Evolutionary conservation across 2,329 filamentous ascomycete species (phyloP), one percentile per base, ranked within the genome.

Genomic region (Botrytis tulipae): DNA sequence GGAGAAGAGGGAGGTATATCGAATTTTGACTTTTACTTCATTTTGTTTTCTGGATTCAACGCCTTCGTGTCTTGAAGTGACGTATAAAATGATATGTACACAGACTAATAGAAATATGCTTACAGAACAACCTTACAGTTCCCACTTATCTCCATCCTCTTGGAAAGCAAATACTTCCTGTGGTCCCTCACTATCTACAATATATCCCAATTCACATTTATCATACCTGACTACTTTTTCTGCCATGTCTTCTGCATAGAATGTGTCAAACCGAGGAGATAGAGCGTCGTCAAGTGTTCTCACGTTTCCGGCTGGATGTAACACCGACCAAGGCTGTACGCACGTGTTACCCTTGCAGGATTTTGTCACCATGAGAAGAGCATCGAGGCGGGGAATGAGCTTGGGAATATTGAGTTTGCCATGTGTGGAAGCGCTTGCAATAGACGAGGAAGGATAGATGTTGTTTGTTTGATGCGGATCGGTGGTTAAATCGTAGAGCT

Each of bases 401-500:
- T 61, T 62, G 25, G 57, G 10, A 20, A 73, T 37, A 16, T 57
- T 22, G 32, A 70, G 40, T 7, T 57, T 59, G 57, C 29, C 40
- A 40, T 35, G 35, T 3, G 66, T 86, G 77, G 46, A 73, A 77
- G 73, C 71, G 76, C 2, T 70, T n/a, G 72, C 12, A 14, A 20
- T 40, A 25, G 10, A 62, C 5, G 61, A 72, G 32, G 80, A 75
- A 2, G 80, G 78, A 57, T 81, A 81, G 10, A 84, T 77, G 72
- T 89, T 90, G 62, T 81, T 76, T 35, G 87, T 80, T 78, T 90
- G 86, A 44, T 84, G 83, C 1, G 86, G 87, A 73, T 89, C 88
- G 40, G 82, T 82, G 77, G 83, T 86, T 57, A 91, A 78, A 75
- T 92, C 86, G 78, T 92, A 93, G 3, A 91, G 84, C 79, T 93